Percentiles rank a stretch among this genome's conserved stretches.
Evolutionary conservation across 768 basidiomycete species (phyloP).

Genomic region (Tulasnella sp.): DNA sequence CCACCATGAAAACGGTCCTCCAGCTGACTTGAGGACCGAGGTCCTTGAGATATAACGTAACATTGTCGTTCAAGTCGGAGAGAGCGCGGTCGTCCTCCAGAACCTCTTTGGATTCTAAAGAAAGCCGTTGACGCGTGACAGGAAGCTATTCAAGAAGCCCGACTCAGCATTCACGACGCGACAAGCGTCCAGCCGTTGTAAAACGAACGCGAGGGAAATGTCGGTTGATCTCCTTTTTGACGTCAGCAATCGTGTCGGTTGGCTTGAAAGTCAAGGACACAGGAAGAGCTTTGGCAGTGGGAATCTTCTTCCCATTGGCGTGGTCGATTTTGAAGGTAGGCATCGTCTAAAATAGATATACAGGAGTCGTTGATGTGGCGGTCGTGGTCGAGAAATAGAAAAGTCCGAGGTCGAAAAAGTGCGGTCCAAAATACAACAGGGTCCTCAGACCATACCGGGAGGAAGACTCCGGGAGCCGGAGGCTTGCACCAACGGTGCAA

Average conservation of each 20-base stretch:
- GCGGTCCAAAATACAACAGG: conserved; percentile 16
- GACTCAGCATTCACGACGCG: background rate
- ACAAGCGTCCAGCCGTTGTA: background rate
- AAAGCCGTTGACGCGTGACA: conserved; percentile 70
- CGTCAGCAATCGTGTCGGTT: conserved; percentile 63
- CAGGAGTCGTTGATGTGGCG: background rate
- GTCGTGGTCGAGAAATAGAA: background rate
- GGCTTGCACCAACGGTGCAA: too few species aligned
- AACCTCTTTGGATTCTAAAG: conserved; percentile 61
- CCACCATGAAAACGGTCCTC: conserved; percentile 84
- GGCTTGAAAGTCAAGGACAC: background rate
- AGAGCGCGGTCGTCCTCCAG: conserved; percentile 59
- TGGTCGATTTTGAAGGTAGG: conserved; percentile 38
- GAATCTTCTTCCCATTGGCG: conserved; percentile 29
- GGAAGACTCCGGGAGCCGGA: too few species aligned
- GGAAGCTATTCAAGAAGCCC: conserved; percentile 59
- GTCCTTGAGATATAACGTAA: conserved; percentile 81
- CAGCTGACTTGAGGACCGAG: conserved; percentile 88
- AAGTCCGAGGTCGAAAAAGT: background rate
- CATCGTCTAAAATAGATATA: conserved; percentile 8
- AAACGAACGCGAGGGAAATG: conserved; percentile 56
- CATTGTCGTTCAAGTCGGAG: conserved; percentile 52
- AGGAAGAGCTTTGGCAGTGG: conserved; percentile 31
- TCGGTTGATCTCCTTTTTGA: conserved; percentile 66
- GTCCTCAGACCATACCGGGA: background rate